Base-by-base conservation (phyloP, 2,329 filamentous ascomycete species). In the Mycosphaerella arachidis region DNA sequence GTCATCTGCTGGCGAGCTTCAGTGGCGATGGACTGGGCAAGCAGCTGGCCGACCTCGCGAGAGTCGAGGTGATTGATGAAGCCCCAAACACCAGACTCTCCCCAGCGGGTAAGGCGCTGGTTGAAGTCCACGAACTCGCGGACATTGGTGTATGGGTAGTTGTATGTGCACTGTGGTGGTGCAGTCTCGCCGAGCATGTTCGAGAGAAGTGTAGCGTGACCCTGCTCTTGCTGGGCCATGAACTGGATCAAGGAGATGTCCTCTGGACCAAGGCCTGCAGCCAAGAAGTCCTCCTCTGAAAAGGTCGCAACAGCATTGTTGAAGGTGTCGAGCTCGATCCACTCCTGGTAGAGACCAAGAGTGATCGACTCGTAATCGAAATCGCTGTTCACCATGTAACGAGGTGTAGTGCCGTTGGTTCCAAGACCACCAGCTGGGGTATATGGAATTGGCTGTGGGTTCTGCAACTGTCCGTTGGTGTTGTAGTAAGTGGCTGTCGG, bases 1-100 rank as follows among this genome's bases (percentile, higher is more conserved):
- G 90, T 86, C 78, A 92, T 81, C 77, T 95, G 89, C 77, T 95
- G 91, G 0, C 90, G 86, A 0, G 90, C 88, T 72, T 94, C 90
- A 10, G 86, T 87, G 3, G 89, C 84, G 69, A 94, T 90, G 20
- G 87, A 88, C 75, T 92, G 89, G 2, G 90, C 78, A 2, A 95
- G 79, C 16, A 94, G 76, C 70, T 87, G 86, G 0, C 84, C 90
- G 12, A 87, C 87, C 67, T 90, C 87, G 4, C 89, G 86, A 0
- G 88, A 87, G 73, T 93, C 85, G 51, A 94, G 81, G 70, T 94
- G 90, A 54, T 86, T 82, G 63, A 92, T 78, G 77, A 93, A 94
- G 0, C 90, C 90, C 76, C 90, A 92, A 1, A 92, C 89, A 51
- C 90, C 88, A 10, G 87, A 83, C 73, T 94, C 90, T 53, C 90